Evolutionary conservation across 768 basidiomycete genomes (phyloP).

Genomic region (Dioszegia aurantiaca): DNA sequence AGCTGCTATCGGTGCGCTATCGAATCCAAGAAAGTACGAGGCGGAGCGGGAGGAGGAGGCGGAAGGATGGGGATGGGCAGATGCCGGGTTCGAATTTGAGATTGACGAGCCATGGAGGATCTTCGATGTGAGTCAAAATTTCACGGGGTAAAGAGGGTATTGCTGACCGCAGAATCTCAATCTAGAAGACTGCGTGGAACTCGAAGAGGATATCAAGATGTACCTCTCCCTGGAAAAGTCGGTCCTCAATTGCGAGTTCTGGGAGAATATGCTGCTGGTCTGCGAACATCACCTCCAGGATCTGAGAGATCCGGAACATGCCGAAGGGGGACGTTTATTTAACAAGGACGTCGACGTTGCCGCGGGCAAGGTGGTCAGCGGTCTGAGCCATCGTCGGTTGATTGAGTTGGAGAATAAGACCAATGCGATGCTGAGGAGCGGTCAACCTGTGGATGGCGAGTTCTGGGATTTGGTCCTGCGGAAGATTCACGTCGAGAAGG

Average conservation of each 20-base stretch:
- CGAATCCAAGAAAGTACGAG: conserved; percentile 42
- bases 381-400: conserved; percentile 83
- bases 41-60: conserved; percentile 67
- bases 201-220: conserved; percentile 89
- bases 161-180: conserved; percentile 64
- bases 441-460: conserved; percentile 92
- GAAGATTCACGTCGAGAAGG: conserved; percentile 92
- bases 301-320: conserved; percentile 56
- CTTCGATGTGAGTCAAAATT: conserved; percentile 67
- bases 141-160: background rate
- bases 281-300: conserved; percentile 85
- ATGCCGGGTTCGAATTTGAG: conserved; percentile 91
- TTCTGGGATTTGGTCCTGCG: conserved; percentile 95
- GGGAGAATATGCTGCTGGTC: conserved; percentile 98
- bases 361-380: conserved; percentile 72
- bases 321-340: conserved; percentile 45
- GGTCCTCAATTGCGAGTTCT: conserved; percentile 88
- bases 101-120: conserved; percentile 98
- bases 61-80: conserved; percentile 65
- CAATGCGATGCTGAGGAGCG: conserved; percentile 80
- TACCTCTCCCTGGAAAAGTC: conserved; percentile 82
- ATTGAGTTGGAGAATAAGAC: conserved; percentile 77
- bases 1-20: conserved; percentile 39
- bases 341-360: conserved; percentile 74
- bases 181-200: conserved; percentile 80